Evolutionary conservation across 352 stramenopile genomes (phyloP).

Genomic region (Phytophthora pini): DNA sequence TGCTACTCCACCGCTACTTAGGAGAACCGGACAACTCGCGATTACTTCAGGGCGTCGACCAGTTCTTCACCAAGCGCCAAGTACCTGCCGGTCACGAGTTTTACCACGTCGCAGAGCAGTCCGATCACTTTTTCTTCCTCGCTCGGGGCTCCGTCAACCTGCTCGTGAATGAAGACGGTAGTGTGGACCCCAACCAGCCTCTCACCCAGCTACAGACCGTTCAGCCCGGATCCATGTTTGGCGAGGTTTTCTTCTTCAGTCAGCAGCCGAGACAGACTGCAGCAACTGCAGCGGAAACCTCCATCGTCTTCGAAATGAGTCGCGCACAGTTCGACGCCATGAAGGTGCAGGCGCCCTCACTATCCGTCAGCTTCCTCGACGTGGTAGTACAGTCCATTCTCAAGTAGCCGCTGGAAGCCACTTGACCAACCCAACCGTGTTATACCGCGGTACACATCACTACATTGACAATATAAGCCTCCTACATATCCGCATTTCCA

Average conservation of each 20-base stretch:
- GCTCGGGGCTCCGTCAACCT: constrained; percentile 67
- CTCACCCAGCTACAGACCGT: constrained; percentile 66
- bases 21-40: constrained; percentile 64
- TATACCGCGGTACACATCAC: constrained; percentile 4
- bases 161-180: constrained; percentile 76
- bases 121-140: constrained; percentile 74
- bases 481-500: too few species aligned
- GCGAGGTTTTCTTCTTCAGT: constrained; percentile 83
- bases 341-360: constrained; percentile 49
- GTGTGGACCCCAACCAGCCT: constrained; percentile 40
- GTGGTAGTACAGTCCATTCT: constrained; percentile 79
- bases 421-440: constrained; percentile 9
- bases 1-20: constrained; percentile 81
- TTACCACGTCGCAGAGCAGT: constrained; percentile 60
- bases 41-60: constrained; percentile 62
- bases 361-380: constrained; percentile 75
- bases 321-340: constrained; percentile 67
- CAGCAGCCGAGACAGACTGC: constrained; percentile 58
- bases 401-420: constrained; percentile 24
- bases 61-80: constrained; percentile 56
- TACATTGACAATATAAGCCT: constrained; percentile 11
- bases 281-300: constrained; percentile 45
- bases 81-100: constrained; percentile 62
- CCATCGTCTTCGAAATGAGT: constrained; percentile 68
- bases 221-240: constrained; percentile 76